phyloP scores from a whole-genome alignment of 306 rosid species.

The Datisca glomerata region DNA sequence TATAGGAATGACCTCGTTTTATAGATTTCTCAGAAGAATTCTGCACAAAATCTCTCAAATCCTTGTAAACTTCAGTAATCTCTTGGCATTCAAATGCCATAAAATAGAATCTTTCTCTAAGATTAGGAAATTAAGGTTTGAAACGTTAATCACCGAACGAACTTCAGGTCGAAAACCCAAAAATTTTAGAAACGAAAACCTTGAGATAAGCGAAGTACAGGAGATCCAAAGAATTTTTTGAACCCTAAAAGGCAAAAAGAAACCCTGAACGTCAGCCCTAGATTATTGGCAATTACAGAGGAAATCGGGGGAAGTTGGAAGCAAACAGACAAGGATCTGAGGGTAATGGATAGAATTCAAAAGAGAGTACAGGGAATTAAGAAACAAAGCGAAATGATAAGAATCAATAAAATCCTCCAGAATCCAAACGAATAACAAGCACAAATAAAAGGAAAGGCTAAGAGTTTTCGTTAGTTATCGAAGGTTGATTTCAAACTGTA shows the following conservation, averaged over 20 bases:
- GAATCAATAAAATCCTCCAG: no score
- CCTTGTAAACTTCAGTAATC: constrained; percentile 38
- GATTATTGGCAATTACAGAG: no score
- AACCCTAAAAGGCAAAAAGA: not conserved
- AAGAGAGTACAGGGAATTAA: constrained; percentile 7
- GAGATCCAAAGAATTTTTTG: not conserved
- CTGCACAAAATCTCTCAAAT: constrained; percentile 19
- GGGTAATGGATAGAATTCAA: no score
- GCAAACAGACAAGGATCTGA: no score
- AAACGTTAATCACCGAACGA: constrained; percentile 25
- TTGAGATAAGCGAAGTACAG: no score
- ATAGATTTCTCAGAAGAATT: constrained; percentile 22
- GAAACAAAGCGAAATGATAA: no score
- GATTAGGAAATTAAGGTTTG: constrained; percentile 20
- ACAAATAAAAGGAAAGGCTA: no score
- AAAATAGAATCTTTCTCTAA: constrained; percentile 29
- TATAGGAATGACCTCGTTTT: constrained; percentile 22
- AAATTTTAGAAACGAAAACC: not conserved
- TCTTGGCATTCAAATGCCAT: constrained; percentile 86
- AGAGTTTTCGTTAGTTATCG: no score
- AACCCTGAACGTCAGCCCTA: no score
- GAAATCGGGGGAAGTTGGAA: no score
- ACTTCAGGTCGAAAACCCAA: not conserved
- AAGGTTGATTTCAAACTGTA: no score
- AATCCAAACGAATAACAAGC: no score